These are phyloP conservation scores for Ochetophila trinervis DNA, from an alignment of 306 rosid genomes.

Conservation along the genomic window DNA sequence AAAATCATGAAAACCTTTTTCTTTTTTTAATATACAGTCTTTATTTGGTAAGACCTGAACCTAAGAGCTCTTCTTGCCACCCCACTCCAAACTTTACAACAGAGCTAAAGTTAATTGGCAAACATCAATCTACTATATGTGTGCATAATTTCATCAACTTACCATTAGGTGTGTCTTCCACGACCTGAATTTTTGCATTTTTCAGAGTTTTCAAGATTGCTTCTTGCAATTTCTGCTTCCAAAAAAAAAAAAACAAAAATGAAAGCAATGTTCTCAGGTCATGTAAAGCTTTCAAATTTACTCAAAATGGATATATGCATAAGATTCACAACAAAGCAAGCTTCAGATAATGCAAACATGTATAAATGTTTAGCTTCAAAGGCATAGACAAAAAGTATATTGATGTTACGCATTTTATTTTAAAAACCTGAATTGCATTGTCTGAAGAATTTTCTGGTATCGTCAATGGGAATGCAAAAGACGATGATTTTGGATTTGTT, in stretches of 20 bases:
- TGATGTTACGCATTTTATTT: background rate
- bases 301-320: background rate
- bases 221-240: constrained; percentile 62
- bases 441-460: constrained; percentile 56
- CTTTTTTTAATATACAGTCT: no score
- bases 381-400: background rate
- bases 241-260: background rate
- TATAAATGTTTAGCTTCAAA: background rate
- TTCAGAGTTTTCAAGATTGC: constrained; percentile 82
- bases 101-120: background rate
- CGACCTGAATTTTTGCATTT: constrained; percentile 59
- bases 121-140: background rate
- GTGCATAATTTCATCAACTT: constrained; percentile 11
- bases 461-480: constrained; percentile 68
- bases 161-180: constrained; percentile 73
- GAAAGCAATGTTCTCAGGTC: background rate
- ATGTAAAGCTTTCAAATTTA: constrained; percentile 4
- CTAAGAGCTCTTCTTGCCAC: background rate
- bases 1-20: no score
- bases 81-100: background rate
- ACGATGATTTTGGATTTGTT: constrained; percentile 75
- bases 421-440: constrained; percentile 66
- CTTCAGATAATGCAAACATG: background rate
- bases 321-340: background rate
- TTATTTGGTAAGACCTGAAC: no score